A percentile compares a stretch with the other conserved stretches of the same genome.
phyloP scores from a whole-genome alignment of 495 filamentous ascomycete species.

The Lophiotrema nucula region DNA sequence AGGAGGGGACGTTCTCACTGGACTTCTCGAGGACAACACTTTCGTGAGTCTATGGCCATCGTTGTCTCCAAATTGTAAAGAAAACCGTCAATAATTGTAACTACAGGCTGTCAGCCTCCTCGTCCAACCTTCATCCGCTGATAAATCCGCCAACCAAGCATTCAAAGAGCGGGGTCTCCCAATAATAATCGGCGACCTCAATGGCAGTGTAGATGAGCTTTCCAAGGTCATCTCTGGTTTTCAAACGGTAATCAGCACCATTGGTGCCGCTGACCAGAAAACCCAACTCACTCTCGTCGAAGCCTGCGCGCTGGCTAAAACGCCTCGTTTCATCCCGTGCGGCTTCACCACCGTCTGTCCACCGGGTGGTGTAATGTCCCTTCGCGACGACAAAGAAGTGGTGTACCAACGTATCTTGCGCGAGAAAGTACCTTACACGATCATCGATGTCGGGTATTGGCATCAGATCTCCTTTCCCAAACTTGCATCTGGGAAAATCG shows the following conservation, averaged over 20 bases:
- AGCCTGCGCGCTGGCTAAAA: conserved; percentile 55
- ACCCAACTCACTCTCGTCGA: conserved; percentile 55
- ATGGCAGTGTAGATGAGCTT: conserved; percentile 48
- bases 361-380: conserved; percentile 16
- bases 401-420: conserved; percentile 56
- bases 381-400: conserved; percentile 47
- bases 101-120: conserved; percentile 54
- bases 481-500: conserved; percentile 53
- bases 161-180: conserved; percentile 50
- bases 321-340: conserved; percentile 60
- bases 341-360: conserved; percentile 15
- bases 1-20: conserved; percentile 37
- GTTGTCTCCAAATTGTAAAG: neutral
- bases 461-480: conserved; percentile 53
- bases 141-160: conserved; percentile 48
- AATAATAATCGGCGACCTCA: conserved; percentile 50
- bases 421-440: conserved; percentile 56
- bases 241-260: conserved; percentile 56
- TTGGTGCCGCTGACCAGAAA: conserved; percentile 47
- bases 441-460: conserved; percentile 64
- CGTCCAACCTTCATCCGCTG: conserved; percentile 49
- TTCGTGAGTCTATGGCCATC: conserved; percentile 2
- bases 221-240: conserved; percentile 48
- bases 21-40: conserved; percentile 22
- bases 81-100: too few species aligned